These are phyloP conservation scores for Mortierella sp. DNA, from an alignment of 371 early-diverging fungal genomes.

Conservation along the genomic window DNA sequence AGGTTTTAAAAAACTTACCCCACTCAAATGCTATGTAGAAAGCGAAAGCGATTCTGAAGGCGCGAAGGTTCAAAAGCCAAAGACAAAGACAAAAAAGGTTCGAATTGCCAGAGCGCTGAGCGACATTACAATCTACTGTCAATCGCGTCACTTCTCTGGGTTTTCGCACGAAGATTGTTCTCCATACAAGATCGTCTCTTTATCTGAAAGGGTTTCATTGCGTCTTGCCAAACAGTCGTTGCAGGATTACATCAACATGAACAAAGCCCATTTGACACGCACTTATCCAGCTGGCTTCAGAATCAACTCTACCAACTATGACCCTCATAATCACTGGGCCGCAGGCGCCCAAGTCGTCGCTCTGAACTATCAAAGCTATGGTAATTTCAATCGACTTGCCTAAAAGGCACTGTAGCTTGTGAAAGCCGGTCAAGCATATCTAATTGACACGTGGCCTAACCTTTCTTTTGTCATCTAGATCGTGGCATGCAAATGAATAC, in stretches of 20 bases:
- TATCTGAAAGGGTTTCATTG: constrained; percentile 68
- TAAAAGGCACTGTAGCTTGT: too few relatives aligned
- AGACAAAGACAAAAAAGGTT: constrained; percentile 57
- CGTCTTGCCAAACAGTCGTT: constrained; percentile 48
- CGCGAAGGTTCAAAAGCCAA: constrained; percentile 41
- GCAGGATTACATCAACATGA: constrained; percentile 64
- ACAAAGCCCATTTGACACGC: constrained; percentile 67
- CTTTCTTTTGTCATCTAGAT: constrained; percentile 52
- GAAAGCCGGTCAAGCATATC: neutral
- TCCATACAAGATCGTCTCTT: constrained; percentile 73
- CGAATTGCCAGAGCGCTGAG: constrained; percentile 70
- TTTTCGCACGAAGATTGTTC: constrained; percentile 55
- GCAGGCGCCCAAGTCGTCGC: constrained; percentile 87
- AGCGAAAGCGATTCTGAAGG: constrained; percentile 51
- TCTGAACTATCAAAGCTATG: constrained; percentile 83
- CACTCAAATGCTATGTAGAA: constrained; percentile 16
- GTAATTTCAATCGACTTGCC: constrained; percentile 20
- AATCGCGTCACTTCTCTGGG: constrained; percentile 72
- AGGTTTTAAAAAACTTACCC: too few relatives aligned
- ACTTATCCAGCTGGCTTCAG: constrained; percentile 82
- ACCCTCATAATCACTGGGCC: constrained; percentile 83
- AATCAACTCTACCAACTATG: constrained; percentile 80
- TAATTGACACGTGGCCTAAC: too few relatives aligned
- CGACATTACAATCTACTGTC: constrained; percentile 78
- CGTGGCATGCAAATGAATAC: constrained; percentile 79